Conservation (phyloP, 768 basidiomycete species). For the Suillus placidus region DNA sequence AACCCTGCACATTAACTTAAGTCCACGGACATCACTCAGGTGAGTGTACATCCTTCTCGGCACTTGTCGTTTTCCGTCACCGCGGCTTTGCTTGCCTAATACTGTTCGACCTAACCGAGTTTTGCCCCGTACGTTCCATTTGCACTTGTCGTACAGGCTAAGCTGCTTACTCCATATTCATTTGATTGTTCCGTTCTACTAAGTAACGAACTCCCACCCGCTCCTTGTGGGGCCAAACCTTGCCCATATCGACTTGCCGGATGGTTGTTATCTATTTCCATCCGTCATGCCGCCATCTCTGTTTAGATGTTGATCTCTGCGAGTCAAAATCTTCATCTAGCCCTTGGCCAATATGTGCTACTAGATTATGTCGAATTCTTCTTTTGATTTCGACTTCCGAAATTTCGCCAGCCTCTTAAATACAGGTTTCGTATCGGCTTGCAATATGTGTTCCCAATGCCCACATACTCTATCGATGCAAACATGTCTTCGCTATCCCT, state of each 20-base stretch:
- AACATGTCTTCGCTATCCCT: conserved; percentile 24
- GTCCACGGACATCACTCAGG: conserved; percentile 40
- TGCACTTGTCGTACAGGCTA: conserved; percentile 29
- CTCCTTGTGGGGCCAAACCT: conserved; percentile 14
- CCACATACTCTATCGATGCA: conserved; percentile 18
- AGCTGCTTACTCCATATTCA: conserved; percentile 25
- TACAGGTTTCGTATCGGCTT: conserved; percentile 26
- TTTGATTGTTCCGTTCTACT: conserved; percentile 25
- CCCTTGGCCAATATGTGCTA: conserved; percentile 25
- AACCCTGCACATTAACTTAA: conserved; percentile 41
- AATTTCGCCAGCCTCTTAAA: conserved; percentile 31
- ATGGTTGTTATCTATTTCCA: conserved; percentile 21
- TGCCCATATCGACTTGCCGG: conserved; percentile 19
- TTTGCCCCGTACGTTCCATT: conserved; percentile 29
- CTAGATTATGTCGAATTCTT: conserved; percentile 42
- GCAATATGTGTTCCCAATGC: conserved; percentile 18
- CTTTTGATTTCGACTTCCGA: conserved; percentile 33
- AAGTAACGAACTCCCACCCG: conserved; percentile 16
- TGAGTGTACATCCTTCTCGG: conserved; percentile 35
- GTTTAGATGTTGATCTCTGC: conserved; percentile 10
- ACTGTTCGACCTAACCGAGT: conserved; percentile 30
- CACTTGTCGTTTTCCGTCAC: conserved; percentile 38
- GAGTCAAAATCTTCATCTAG: conserved; percentile 26
- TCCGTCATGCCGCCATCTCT: conserved; percentile 13
- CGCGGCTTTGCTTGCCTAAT: conserved; percentile 40